Evolutionary conservation across 164 flowering plant genomes (phyloP).

Genomic region (Litsea cubeba): DNA sequence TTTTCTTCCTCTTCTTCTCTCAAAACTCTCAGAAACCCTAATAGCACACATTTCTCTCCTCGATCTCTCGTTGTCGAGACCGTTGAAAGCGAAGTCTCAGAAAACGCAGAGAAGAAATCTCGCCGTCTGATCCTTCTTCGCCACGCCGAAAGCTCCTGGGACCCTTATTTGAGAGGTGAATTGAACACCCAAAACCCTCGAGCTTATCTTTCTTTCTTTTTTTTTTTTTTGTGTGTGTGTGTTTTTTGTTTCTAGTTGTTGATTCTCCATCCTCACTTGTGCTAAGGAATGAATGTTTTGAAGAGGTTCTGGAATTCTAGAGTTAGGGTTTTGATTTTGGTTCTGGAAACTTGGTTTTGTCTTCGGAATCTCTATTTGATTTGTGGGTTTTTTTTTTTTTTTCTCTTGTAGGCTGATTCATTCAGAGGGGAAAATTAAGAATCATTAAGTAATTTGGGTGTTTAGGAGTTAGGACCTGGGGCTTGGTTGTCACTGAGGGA

Average conservation of each 20-base stretch:
- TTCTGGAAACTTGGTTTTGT: neutral
- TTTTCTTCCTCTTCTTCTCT: neutral
- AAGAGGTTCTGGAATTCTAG: too few relatives aligned
- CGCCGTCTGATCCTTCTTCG: constrained; percentile 84
- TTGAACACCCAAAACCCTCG: neutral
- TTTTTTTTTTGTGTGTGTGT: neutral
- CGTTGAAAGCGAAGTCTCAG: constrained; percentile 16
- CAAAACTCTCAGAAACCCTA: constrained; percentile 13
- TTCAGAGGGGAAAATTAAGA: too few relatives aligned
- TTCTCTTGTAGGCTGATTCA: neutral
- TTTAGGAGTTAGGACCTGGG: too few relatives aligned
- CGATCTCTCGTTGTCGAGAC: constrained; percentile 22
- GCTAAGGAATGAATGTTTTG: too few relatives aligned
- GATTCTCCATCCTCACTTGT: neutral
- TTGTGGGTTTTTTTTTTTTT: too few relatives aligned
- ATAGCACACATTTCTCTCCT: neutral
- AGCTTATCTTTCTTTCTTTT: too few relatives aligned
- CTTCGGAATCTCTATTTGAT: too few relatives aligned
- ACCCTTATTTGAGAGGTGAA: constrained; percentile 55
- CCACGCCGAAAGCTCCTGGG: constrained; percentile 70
- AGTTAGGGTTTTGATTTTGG: neutral
- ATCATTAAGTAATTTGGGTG: too few relatives aligned
- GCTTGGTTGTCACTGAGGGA: too few relatives aligned
- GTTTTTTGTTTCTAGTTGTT: neutral
- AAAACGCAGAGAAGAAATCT: constrained; percentile 20